These are phyloP conservation scores for Casaregolazyma suthepensis DNA, from an alignment of 1,139 yeast species.

Conservation along the genomic window DNA sequence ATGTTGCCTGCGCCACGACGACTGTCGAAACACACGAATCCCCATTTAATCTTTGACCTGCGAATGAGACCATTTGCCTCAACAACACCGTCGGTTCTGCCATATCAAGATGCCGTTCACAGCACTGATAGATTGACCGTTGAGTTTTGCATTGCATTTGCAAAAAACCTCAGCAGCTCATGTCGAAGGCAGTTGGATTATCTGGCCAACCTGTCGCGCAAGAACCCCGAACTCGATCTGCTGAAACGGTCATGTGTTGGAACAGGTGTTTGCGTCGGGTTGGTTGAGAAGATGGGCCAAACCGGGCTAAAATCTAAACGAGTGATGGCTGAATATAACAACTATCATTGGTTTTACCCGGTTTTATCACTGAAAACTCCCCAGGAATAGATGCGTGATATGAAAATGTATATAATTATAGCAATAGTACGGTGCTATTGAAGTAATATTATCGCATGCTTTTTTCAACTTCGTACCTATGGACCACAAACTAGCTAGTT, in stretches of 20 bases:
- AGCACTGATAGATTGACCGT: slow-evolving; percentile 10
- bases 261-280: slow-evolving; percentile 23
- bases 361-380: slow-evolving; percentile 18
- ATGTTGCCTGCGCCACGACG: slow-evolving; percentile 34
- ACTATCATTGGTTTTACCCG: slow-evolving; percentile 33
- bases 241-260: slow-evolving; percentile 32
- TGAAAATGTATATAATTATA: background rate
- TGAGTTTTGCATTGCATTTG: slow-evolving; percentile 18
- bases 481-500: background rate
- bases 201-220: slow-evolving; percentile 17
- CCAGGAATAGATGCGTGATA: background rate
- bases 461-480: background rate
- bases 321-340: slow-evolving; percentile 17
- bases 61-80: slow-evolving; percentile 80
- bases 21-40: slow-evolving; percentile 32
- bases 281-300: slow-evolving; percentile 12
- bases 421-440: background rate
- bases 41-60: slow-evolving; percentile 52
- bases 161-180: slow-evolving; percentile 16
- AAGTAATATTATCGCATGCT: slow-evolving; percentile 1
- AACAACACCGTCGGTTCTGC: slow-evolving; percentile 64
- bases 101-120: slow-evolving; percentile 30
- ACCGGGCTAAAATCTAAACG: slow-evolving; percentile 11
- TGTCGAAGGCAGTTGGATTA: slow-evolving; percentile 21
- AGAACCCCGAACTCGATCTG: slow-evolving; percentile 26